phyloP scores from a whole-genome alignment of 805 yeast genomes.

The Starmerella bacillaris region DNA sequence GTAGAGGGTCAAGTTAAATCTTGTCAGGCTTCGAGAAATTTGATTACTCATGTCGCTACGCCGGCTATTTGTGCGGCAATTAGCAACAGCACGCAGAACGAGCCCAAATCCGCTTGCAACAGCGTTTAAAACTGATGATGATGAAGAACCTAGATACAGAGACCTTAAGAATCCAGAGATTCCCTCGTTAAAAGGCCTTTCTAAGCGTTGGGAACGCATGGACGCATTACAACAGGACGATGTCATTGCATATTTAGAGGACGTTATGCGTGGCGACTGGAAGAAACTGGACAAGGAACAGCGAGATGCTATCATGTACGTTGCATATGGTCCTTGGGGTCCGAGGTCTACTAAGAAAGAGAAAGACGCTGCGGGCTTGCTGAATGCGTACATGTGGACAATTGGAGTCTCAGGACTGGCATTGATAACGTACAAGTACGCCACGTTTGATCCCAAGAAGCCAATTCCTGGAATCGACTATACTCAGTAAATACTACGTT shows the following conservation, averaged over 20 bases:
- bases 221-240: constrained; percentile 25
- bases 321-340: constrained; percentile 25
- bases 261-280: constrained; percentile 24
- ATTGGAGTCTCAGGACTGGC: constrained; percentile 15
- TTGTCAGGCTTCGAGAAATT: constrained; percentile 3
- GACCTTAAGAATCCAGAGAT: constrained; percentile 20
- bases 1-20: no score
- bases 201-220: constrained; percentile 22
- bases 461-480: constrained; percentile 9
- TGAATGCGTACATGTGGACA: constrained; percentile 11
- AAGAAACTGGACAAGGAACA: constrained; percentile 19
- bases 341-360: constrained; percentile 20
- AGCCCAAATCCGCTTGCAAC: constrained; percentile 18
- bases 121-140: constrained; percentile 18
- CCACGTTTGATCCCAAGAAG: constrained; percentile 3
- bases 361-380: constrained; percentile 12
- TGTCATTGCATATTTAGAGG: constrained; percentile 23
- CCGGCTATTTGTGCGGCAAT: not conserved
- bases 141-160: constrained; percentile 16
- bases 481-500: no score
- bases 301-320: constrained; percentile 21
- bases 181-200: constrained; percentile 20
- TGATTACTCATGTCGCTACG: no score
- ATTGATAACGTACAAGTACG: constrained; percentile 17
- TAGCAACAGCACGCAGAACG: not conserved